phyloP scores from a whole-genome alignment of 495 filamentous ascomycete species.

The Bryoglossum gracile region DNA sequence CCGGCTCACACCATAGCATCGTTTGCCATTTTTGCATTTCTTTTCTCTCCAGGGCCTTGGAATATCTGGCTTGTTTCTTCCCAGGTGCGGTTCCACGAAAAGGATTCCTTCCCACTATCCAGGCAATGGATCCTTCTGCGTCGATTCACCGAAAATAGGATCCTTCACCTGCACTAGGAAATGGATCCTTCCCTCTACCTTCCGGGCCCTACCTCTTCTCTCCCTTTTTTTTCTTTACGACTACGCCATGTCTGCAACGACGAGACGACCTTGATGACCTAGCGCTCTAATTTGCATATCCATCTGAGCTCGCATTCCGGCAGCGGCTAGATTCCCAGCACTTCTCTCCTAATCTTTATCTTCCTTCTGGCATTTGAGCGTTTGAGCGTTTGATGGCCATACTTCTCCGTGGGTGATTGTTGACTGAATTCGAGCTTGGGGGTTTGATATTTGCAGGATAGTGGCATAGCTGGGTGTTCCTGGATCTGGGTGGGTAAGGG shows the following conservation, averaged over 20 bases:
- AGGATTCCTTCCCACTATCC: too few species aligned
- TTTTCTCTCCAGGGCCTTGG: constrained; percentile 4
- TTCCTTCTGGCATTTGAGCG: constrained; percentile 4
- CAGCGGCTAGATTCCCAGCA: constrained; percentile 18
- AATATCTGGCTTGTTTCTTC: too few species aligned
- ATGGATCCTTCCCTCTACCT: too few species aligned
- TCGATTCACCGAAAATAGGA: too few species aligned
- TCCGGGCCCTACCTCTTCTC: constrained; percentile 6
- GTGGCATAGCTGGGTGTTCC: constrained; percentile 21
- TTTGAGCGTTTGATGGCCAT: not conserved
- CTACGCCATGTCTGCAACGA: constrained; percentile 20
- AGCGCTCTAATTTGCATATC: constrained; percentile 13
- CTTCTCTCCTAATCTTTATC: too few species aligned
- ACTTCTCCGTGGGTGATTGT: constrained; percentile 1
- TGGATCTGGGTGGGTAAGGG: constrained; percentile 4
- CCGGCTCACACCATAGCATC: constrained; percentile 18
- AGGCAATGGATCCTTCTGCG: too few species aligned
- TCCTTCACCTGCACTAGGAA: too few species aligned
- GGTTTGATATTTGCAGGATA: not conserved
- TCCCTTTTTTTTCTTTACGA: constrained; percentile 9
- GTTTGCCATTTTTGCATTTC: not conserved
- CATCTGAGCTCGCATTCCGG: constrained; percentile 1
- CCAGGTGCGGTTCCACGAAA: too few species aligned
- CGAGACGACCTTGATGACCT: constrained; percentile 23
- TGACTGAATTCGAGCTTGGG: not conserved